Evolutionary conservation across 352 stramenopile genomes (phyloP), one percentile per base, ranked within the genome.

Genomic region (Globisporangium acanthophoron): DNA sequence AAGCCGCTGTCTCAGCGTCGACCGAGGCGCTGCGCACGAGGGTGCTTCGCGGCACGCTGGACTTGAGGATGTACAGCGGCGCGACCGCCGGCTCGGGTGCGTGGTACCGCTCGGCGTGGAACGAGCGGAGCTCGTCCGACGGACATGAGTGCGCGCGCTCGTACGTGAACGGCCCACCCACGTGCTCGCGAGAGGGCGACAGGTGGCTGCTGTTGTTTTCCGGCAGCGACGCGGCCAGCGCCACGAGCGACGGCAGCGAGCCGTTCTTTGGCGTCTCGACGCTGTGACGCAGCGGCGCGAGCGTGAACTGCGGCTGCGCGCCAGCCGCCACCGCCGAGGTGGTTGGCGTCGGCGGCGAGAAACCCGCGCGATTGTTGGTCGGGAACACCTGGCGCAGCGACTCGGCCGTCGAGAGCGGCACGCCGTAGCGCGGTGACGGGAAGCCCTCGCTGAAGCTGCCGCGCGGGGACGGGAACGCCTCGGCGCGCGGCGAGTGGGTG

Each of bases 21-120:
- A 87, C 69, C 15, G 78, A 88, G 59, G 61, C 81, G 65, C 80
- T 90, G 35, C 78, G 77, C 55, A 82, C 71, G n/a, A 88, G 58
- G 1, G 73, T 73, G 56, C 67, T 65, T 24, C 67, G 72, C 16
- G 64, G 64, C 12, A 81, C 58, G 45, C 68, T 69, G 3, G 59
- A 43, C 24, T 51, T 64, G 5, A 64, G 59, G 1, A 73, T 31
- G n/a, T 66, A 65, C n/a, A 59, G 53, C 16, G 60, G 61, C 16
- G 47, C 40, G 0, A 54, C 52, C 3, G 52, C 43, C 2, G 66
- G n/a, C 24, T 69, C 67, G 3, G 50, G 18, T 1, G 47, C 27
- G 3, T 44, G 13, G 11, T 53, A 58, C 11, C 56, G 44, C 33
- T 52, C 12, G 21, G 6, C 20, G 13, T 48, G 33, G 52, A 57